Conservation (phyloP, 73 alveolate species). For the Paramecium biaurelia region DNA sequence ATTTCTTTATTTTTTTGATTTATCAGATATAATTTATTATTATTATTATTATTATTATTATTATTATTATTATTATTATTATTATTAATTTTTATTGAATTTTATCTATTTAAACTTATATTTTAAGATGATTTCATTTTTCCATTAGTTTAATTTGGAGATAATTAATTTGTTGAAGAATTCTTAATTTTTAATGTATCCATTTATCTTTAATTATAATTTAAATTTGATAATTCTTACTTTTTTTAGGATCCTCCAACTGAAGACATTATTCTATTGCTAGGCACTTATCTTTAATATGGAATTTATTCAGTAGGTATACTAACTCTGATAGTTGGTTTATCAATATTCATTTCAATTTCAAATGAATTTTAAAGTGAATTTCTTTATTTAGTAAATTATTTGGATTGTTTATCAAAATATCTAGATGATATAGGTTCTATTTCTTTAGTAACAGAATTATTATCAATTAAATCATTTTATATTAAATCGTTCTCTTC, state of each 20-base stretch:
- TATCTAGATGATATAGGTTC: not conserved
- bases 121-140: not conserved
- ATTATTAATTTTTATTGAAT: not conserved
- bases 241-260: not conserved
- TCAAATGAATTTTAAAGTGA: not conserved
- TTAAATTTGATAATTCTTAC: not conserved
- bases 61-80: too few species aligned
- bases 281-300: not conserved
- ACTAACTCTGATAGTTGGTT: not conserved
- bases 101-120: not conserved
- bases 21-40: not conserved
- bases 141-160: not conserved
- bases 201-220: not conserved
- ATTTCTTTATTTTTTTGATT: not conserved
- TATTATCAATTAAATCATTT: not conserved
- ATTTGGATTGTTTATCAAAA: not conserved
- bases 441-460: not conserved
- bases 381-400: not conserved
- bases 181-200: not conserved
- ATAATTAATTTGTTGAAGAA: not conserved
- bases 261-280: not conserved
- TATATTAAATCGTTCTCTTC: not conserved
- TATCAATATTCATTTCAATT: not conserved
- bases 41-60: not conserved
- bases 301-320: not conserved